Conservation (phyloP, 2,329 filamentous ascomycete genomes). For the Fusarium nematophilum region DNA sequence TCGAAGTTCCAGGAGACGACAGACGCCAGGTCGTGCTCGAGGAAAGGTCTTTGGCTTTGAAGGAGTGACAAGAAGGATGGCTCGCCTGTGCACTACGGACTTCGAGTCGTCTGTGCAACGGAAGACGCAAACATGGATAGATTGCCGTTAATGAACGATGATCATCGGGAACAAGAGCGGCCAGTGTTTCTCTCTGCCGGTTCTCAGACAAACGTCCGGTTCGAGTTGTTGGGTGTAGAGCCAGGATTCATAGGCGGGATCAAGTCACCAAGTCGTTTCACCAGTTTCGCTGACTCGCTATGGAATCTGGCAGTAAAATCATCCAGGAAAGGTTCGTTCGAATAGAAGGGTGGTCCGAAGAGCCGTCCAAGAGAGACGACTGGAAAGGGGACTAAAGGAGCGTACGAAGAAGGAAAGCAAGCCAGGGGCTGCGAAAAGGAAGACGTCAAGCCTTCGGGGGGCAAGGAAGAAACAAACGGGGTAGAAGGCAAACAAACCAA, state of each 20-base stretch:
- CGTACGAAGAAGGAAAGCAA: constrained; percentile 30
- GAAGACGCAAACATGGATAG: constrained; percentile 15
- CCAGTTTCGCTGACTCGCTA: not conserved
- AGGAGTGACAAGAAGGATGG: constrained; percentile 28
- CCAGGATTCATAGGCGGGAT: constrained; percentile 2
- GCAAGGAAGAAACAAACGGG: constrained; percentile 28
- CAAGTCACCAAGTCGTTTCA: constrained; percentile 6
- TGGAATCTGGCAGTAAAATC: not conserved
- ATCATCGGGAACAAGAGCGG: constrained; percentile 8
- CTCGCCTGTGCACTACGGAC: constrained; percentile 18
- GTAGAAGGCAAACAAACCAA: constrained; percentile 11
- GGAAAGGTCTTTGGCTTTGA: constrained; percentile 7
- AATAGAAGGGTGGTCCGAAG: not conserved
- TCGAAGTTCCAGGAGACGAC: constrained; percentile 9
- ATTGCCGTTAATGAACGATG: constrained; percentile 10
- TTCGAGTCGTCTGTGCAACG: constrained; percentile 22
- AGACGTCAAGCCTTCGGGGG: constrained; percentile 36
- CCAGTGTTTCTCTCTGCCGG: constrained; percentile 9
- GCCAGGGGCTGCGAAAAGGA: constrained; percentile 20
- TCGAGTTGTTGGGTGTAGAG: constrained; percentile 1
- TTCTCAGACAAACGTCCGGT: constrained; percentile 1
- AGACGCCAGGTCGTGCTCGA: constrained; percentile 16
- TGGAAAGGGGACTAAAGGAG: constrained; percentile 22
- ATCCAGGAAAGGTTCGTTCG: not conserved
- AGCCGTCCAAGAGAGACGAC: not conserved